Evolutionary conservation across 129 eudicot species (phyloP), one percentile per base, ranked within the genome.

Genomic region (Helianthus annuus): DNA sequence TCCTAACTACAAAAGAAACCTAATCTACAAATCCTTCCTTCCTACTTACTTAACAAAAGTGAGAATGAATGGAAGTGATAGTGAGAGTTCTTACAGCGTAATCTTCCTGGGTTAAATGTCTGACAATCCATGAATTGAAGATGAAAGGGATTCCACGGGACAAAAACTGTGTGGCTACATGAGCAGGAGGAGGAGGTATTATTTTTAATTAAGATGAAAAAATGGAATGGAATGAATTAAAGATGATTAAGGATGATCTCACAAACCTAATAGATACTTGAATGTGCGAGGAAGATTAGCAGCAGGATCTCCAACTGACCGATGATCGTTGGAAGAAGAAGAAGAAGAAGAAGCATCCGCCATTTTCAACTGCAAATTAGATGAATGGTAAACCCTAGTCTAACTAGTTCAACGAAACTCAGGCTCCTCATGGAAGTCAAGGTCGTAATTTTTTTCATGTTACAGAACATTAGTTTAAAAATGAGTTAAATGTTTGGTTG

Each of bases 61-160:
- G 22, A 19, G 22, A 19, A 19, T 19, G 22, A 19, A 78, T 15
- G 10, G 0, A 38, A 75, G 36, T 34, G 5, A 40, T 34, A 27
- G 53, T 2, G 19, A 29, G 12, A 40, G 60, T 6, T 66, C 54
- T 75, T 86, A 95, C 99, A 39, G 99, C 99, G 66, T 91, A 95
- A 42, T 86, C 99, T 77, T 82, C 77, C 34, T 83, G 81, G 11
- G 96, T 86, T 57, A 91, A 89, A 83, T 86, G 97, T 34, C 99
- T 82, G 49, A 95, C 88, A 9, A 91, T 91, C 97, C 99, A 95
- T 13, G 95, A 82, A 77, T 91, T 95, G 88, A 90, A 91, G 77
- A 95, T 73, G 84, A 95, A 95, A 0, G 97, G 97, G 48, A 95
- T 95, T 77, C 97, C 99, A 17, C 99, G 82, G 2, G 99, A 85